phyloP scores from a whole-genome alignment of 2,329 filamentous ascomycete species.

The Fusarium fujikuroi region DNA sequence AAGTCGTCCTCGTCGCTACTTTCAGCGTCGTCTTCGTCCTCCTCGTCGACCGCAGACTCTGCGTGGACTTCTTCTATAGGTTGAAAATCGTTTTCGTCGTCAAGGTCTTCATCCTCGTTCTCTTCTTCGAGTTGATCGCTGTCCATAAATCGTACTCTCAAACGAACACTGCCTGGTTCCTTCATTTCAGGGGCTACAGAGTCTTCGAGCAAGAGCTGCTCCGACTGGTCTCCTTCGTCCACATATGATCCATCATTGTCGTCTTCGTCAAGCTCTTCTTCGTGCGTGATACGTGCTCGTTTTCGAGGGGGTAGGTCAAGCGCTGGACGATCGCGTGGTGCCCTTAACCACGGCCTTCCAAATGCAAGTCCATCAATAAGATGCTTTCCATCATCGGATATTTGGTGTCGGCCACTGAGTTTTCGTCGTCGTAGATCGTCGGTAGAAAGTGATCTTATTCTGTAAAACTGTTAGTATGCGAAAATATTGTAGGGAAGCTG shows the following conservation, averaged over 20 bases:
- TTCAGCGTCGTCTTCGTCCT: constrained; percentile 29
- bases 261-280: constrained; percentile 54
- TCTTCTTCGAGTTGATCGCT: constrained; percentile 28
- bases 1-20: constrained; percentile 25
- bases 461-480: constrained; percentile 48
- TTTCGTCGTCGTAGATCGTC: constrained; percentile 79
- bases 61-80: not conserved
- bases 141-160: constrained; percentile 37
- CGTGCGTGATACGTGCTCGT: constrained; percentile 62
- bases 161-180: constrained; percentile 33
- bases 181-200: constrained; percentile 27
- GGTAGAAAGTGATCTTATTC: constrained; percentile 80
- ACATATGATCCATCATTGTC: constrained; percentile 50
- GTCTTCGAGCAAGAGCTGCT: constrained; percentile 49
- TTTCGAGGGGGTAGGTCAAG: constrained; percentile 81
- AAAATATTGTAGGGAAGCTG: not conserved
- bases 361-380: constrained; percentile 88
- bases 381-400: constrained; percentile 80
- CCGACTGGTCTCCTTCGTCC: constrained; percentile 43
- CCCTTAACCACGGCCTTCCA: constrained; percentile 75
- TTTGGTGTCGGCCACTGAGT: constrained; percentile 82
- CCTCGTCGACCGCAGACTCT: constrained; percentile 23
- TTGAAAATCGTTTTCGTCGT: constrained; percentile 47
- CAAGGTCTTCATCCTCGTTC: constrained; percentile 21
- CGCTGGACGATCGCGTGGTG: constrained; percentile 69